Percentiles rank a stretch among this genome's conserved stretches.
phyloP scores from a whole-genome alignment of 1,284 basidiomycete genomes.

The Meira nashicola region DNA sequence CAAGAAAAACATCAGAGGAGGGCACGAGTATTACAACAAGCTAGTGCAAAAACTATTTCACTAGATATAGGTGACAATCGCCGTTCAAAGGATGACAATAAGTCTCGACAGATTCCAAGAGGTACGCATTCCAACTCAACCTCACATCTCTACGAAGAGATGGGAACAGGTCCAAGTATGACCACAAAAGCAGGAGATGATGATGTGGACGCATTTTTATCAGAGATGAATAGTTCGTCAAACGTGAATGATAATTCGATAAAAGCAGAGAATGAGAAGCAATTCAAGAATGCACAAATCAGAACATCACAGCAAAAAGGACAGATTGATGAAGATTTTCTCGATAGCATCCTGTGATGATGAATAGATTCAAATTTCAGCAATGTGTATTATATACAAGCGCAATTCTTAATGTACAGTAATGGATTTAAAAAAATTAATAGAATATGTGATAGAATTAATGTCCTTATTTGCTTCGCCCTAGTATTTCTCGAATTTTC shows the following conservation, averaged over 20 bases:
- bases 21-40: slow-evolving; percentile 2
- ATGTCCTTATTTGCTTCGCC: not conserved
- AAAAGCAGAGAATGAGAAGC: not conserved
- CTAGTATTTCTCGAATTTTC: not conserved
- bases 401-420: no score
- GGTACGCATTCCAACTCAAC: not conserved
- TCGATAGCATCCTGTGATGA: slow-evolving; percentile 9
- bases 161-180: no score
- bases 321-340: slow-evolving; percentile 3
- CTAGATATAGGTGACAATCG: slow-evolving; percentile 2
- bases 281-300: not conserved
- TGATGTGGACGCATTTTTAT: not conserved
- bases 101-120: not conserved
- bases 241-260: not conserved
- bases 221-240: not conserved
- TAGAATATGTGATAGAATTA: no score
- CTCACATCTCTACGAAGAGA: not conserved
- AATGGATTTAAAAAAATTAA: no score
- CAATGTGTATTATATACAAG: no score
- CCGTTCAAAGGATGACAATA: not conserved
- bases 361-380: no score
- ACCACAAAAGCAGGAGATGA: slow-evolving; percentile 1
- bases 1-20: slow-evolving; percentile 7
- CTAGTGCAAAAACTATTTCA: slow-evolving; percentile 6
- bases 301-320: not conserved